A percentile compares a stretch with the other conserved stretches of the same genome.
Conservation (phyloP, 345 rosid genomes). For the Geranium rotundifolium region DNA sequence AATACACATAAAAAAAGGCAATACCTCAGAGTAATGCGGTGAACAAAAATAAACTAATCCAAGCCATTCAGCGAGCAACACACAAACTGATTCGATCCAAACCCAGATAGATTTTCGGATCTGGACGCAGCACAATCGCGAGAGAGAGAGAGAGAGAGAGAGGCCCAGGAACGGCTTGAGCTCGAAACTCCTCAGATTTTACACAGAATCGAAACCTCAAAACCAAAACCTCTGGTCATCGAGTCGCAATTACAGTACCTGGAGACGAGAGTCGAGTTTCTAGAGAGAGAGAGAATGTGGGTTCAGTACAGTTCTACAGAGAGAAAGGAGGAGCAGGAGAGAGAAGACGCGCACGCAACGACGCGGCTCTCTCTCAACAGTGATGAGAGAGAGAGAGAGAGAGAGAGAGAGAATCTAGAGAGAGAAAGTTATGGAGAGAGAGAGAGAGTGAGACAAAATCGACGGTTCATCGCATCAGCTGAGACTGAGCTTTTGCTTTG, state of each 20-base stretch:
- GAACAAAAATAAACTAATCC: neutral
- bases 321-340: neutral
- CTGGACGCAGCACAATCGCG: neutral
- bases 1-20: neutral
- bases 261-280: too few relatives aligned
- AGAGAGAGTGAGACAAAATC: too few relatives aligned
- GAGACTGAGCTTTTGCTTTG: neutral
- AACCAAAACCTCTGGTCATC: neutral
- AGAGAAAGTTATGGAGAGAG: too few relatives aligned
- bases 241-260: neutral
- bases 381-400: neutral
- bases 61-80: neutral
- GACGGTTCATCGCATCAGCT: neutral
- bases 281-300: too few relatives aligned
- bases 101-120: neutral
- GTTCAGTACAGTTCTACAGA: too few relatives aligned
- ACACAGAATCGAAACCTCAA: neutral
- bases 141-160: neutral
- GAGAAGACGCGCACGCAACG: neutral
- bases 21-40: neutral
- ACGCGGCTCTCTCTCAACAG: neutral
- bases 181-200: too few relatives aligned
- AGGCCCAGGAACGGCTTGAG: too few relatives aligned
- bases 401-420: too few relatives aligned
- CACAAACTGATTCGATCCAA: neutral